Evolutionary conservation across 2,329 filamentous ascomycete species (phyloP).

Genomic region (Apiospora sp.): DNA sequence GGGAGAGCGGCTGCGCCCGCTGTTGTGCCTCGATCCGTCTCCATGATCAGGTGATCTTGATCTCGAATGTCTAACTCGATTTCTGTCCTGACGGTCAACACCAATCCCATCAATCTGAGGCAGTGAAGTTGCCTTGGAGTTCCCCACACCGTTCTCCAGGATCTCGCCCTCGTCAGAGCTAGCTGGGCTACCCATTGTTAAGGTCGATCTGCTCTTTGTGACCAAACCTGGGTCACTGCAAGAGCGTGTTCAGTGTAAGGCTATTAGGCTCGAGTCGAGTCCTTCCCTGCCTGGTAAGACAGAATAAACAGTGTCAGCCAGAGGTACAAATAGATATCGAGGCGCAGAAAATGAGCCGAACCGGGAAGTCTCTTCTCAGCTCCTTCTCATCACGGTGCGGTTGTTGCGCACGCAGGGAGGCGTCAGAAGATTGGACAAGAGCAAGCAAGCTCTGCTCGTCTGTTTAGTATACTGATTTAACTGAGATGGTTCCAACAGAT

Average conservation of each 20-base stretch:
- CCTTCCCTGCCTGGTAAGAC: conserved; percentile 37
- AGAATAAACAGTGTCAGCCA: conserved; percentile 40
- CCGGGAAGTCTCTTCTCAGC: conserved; percentile 43
- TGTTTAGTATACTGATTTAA: not conserved
- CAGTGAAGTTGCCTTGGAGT: conserved; percentile 88
- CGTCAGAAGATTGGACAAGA: conserved; percentile 24
- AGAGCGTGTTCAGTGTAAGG: conserved; percentile 30
- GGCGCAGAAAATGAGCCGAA: conserved; percentile 45
- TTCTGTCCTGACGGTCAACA: conserved; percentile 95
- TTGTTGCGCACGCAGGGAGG: conserved; percentile 21
- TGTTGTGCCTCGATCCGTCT: conserved; percentile 48
- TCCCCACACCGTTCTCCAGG: conserved; percentile 71
- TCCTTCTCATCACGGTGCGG: conserved; percentile 37
- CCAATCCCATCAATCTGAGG: conserved; percentile 76
- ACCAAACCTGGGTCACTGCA: not conserved
- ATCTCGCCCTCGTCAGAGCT: conserved; percentile 91
- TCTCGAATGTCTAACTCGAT: conserved; percentile 65
- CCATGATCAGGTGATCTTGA: conserved; percentile 61
- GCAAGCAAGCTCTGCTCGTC: not conserved
- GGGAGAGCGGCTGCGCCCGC: conserved; percentile 65
- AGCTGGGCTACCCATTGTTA: conserved; percentile 47
- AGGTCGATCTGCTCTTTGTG: conserved; percentile 9
- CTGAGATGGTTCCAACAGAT: not conserved
- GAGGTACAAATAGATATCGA: conserved; percentile 34
- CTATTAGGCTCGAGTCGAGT: conserved; percentile 16